A percentile compares a stretch with the other conserved stretches of the same genome.
Conservation (phyloP, 2,329 filamentous ascomycete species). For the Aspergillus tamarii region DNA sequence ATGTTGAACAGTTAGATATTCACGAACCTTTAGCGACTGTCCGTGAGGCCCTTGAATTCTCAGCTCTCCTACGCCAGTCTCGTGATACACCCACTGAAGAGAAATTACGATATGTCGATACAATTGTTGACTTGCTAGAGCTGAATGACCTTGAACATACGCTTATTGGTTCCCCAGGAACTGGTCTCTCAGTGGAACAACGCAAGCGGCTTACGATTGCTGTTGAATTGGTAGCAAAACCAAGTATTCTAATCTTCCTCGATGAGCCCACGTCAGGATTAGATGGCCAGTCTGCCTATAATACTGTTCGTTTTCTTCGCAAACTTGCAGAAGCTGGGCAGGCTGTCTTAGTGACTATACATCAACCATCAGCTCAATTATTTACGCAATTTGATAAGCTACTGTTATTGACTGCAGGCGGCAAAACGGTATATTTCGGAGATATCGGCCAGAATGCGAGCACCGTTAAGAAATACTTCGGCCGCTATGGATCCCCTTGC, state of each 20-base stretch:
- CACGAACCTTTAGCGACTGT: too few species aligned
- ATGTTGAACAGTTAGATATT: too few species aligned
- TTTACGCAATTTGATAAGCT: conserved; percentile 73
- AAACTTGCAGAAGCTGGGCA: conserved; percentile 67
- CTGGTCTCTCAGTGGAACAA: conserved; percentile 57
- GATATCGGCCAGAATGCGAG: conserved; percentile 63
- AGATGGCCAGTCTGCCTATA: conserved; percentile 68
- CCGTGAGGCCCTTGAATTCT: too few species aligned
- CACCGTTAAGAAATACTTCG: too few species aligned
- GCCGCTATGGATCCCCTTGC: too few species aligned
- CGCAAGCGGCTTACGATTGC: conserved; percentile 72
- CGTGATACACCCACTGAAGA: too few species aligned
- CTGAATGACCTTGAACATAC: too few species aligned
- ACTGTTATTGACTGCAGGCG: conserved; percentile 65
- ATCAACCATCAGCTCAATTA: conserved; percentile 68
- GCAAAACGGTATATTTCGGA: conserved; percentile 73
- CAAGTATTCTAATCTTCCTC: conserved; percentile 67
- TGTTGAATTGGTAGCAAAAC: conserved; percentile 71
- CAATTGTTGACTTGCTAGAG: too few species aligned
- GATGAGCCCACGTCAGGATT: conserved; percentile 72
- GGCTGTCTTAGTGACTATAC: conserved; percentile 71
- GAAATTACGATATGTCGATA: too few species aligned
- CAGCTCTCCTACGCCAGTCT: too few species aligned
- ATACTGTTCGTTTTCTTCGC: conserved; percentile 67
- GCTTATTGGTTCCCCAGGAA: too few species aligned